Conservation (phyloP, 805 yeast genomes). For the Nakazawaea siamensis region DNA sequence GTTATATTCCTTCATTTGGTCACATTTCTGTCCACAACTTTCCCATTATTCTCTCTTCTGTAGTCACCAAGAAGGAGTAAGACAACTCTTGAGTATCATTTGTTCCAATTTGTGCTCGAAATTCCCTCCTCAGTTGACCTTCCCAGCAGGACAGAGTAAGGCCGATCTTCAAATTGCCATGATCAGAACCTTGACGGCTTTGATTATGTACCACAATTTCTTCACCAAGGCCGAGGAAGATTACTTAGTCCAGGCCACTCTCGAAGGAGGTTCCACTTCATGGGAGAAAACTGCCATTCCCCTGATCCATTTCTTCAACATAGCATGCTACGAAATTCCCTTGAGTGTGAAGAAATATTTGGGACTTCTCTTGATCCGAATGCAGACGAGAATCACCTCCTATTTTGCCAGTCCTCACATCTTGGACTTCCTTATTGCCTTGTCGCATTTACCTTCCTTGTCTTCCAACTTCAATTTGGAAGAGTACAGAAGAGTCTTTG, state of each 20-base stretch:
- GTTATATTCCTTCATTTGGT: constrained; percentile 53
- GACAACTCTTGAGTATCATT: constrained; percentile 30
- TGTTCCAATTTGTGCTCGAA: constrained; percentile 53
- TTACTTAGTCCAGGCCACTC: constrained; percentile 48
- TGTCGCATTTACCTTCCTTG: constrained; percentile 58
- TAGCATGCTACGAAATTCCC: constrained; percentile 79
- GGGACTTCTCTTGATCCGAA: constrained; percentile 57
- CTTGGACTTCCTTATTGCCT: constrained; percentile 61
- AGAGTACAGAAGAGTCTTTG: constrained; percentile 75
- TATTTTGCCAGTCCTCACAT: constrained; percentile 64
- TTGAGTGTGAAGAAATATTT: constrained; percentile 60
- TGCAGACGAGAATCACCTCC: constrained; percentile 70
- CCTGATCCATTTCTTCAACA: constrained; percentile 64
- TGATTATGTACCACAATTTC: constrained; percentile 49
- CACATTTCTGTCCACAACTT: constrained; percentile 66
- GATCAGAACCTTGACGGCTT: constrained; percentile 52
- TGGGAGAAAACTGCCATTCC: constrained; percentile 79
- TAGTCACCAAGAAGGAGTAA: constrained; percentile 25
- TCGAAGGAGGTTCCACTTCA: constrained; percentile 49
- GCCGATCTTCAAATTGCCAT: constrained; percentile 61
- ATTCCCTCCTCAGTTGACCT: constrained; percentile 30
- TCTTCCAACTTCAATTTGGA: constrained; percentile 68
- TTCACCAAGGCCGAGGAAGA: constrained; percentile 55
- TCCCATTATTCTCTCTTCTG: constrained; percentile 48
- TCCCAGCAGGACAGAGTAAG: constrained; percentile 34